These are phyloP conservation scores for Xylaria bambusicola DNA, from an alignment of 495 filamentous ascomycete species.

Conservation along the genomic window DNA sequence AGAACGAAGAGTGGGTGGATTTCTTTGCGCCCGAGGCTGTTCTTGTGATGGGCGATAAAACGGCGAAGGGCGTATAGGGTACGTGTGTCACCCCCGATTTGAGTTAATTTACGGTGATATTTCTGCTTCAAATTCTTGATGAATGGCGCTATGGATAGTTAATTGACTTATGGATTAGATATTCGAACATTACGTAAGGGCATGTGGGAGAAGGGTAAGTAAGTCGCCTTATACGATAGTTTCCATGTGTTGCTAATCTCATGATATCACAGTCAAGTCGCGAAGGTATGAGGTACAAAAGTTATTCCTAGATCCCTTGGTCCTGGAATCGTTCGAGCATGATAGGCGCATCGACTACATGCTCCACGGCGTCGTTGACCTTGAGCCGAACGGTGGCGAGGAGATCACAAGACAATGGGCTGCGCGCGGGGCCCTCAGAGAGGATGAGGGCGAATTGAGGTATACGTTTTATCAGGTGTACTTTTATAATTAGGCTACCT, in stretches of 20 bases:
- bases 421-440: conserved; percentile 26
- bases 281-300: conserved; percentile 35
- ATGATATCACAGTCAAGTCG: conserved; percentile 21
- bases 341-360: conserved; percentile 31
- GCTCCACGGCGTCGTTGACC: conserved; percentile 33
- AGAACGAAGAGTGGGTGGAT: conserved; percentile 41
- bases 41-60: conserved; percentile 35
- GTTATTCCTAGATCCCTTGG: conserved; percentile 37
- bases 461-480: conserved; percentile 34
- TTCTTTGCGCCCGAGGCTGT: conserved; percentile 37
- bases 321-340: not conserved
- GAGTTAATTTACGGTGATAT: too few species aligned
- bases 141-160: too few species aligned
- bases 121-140: too few species aligned
- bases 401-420: conserved; percentile 23
- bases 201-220: conserved; percentile 30
- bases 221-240: not conserved
- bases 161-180: too few species aligned
- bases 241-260: conserved; percentile 18
- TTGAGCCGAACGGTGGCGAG: conserved; percentile 23
- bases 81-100: conserved; percentile 2
- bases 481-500: conserved; percentile 21
- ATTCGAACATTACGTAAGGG: conserved; percentile 25
- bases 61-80: conserved; percentile 36
- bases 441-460: conserved; percentile 23